These are phyloP conservation scores for Aspergillus piperis DNA, from an alignment of 2,329 filamentous ascomycete species.

Conservation along the genomic window DNA sequence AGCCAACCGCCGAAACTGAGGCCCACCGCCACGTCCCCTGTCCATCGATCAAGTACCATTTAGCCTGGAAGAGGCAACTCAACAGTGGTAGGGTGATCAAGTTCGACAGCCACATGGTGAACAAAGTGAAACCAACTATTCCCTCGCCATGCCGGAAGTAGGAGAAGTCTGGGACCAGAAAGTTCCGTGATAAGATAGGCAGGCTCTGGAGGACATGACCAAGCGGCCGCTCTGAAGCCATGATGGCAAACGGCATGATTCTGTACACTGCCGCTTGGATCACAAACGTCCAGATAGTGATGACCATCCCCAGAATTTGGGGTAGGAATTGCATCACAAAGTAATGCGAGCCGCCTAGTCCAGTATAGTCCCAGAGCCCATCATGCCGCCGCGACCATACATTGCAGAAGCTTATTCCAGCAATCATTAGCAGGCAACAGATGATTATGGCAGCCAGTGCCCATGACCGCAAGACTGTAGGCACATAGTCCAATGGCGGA, in stretches of 20 bases:
- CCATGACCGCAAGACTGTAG: constrained; percentile 67
- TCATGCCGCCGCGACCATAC: constrained; percentile 63
- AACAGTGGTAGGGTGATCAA: constrained; percentile 77
- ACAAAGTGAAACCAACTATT: constrained; percentile 65
- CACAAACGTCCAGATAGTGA: constrained; percentile 76
- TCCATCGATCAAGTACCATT: constrained; percentile 61
- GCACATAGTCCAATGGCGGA: constrained; percentile 67
- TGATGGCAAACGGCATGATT: constrained; percentile 73
- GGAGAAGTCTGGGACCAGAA: constrained; percentile 67
- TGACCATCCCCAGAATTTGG: constrained; percentile 68
- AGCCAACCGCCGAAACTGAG: constrained; percentile 73
- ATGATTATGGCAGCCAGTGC: constrained; percentile 63
- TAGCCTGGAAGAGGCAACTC: constrained; percentile 71
- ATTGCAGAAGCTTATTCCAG: constrained; percentile 70
- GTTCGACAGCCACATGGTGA: constrained; percentile 74
- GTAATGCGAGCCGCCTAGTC: constrained; percentile 72
- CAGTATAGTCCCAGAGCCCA: constrained; percentile 68
- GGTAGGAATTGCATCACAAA: constrained; percentile 87
- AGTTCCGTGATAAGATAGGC: constrained; percentile 60
- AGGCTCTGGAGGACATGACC: constrained; percentile 66
- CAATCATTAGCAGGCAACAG: constrained; percentile 69
- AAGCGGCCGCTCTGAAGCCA: constrained; percentile 65
- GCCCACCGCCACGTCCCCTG: constrained; percentile 74
- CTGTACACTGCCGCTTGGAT: constrained; percentile 74
- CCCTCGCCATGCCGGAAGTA: constrained; percentile 69